These are phyloP conservation scores for Filobasidium floriforme DNA, from an alignment of 768 basidiomycete species.

Conservation along the genomic window DNA sequence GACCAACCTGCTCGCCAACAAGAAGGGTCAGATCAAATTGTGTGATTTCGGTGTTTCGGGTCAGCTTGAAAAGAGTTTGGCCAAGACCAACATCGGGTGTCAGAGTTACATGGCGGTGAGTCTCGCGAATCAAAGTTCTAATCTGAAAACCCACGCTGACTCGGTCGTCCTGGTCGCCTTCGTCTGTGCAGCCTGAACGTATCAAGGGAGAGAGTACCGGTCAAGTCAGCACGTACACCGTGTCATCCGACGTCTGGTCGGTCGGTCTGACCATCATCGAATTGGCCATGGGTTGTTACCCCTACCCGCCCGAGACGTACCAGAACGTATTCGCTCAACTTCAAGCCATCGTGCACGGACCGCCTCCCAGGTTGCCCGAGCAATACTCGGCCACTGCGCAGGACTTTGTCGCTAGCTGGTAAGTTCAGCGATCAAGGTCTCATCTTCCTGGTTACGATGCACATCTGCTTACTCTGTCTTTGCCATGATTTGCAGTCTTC, in stretches of 20 bases:
- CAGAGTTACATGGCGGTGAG: conserved; percentile 97
- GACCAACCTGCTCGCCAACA: conserved; percentile 85
- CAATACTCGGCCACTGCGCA: conserved; percentile 61
- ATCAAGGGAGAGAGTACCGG: conserved; percentile 90
- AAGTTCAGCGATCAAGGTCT: conserved; percentile 20
- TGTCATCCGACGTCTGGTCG: conserved; percentile 93
- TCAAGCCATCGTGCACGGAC: conserved; percentile 93
- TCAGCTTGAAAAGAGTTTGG: conserved; percentile 88
- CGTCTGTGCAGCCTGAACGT: conserved; percentile 66
- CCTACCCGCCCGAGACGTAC: conserved; percentile 96
- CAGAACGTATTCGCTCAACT: conserved; percentile 93
- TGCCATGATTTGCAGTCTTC: conserved; percentile 47
- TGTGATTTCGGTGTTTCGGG: conserved; percentile 99
- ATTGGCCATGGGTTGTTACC: conserved; percentile 77
- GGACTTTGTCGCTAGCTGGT: conserved; percentile 73
- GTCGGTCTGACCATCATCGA: conserved; percentile 90
- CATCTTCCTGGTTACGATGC: too few relatives aligned
- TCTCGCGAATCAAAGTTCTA: conserved; percentile 24
- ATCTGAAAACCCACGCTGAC: neutral
- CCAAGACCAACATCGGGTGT: conserved; percentile 97
- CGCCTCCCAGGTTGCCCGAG: conserved; percentile 76
- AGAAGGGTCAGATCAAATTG: conserved; percentile 80
- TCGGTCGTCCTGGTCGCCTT: neutral
- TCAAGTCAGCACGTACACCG: conserved; percentile 80
- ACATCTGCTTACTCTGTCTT: neutral